Base-by-base conservation (phyloP, 345 rosid genomes). In the Populus ilicifolia region DNA sequence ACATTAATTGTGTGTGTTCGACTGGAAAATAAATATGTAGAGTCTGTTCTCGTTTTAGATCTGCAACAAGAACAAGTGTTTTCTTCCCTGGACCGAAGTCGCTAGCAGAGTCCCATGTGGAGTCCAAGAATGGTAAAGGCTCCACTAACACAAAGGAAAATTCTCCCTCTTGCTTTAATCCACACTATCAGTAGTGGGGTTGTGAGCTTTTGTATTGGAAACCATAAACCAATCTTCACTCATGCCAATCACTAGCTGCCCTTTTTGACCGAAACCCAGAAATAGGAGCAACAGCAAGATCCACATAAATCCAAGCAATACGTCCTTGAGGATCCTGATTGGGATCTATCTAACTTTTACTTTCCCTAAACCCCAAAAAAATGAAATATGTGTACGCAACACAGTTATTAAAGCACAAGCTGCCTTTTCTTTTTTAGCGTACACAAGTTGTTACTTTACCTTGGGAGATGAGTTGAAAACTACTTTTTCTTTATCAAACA, bases 321-420 rank as follows among this genome's bases (percentile, higher is more conserved):
- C 50, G 21, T 39, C 75, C 50, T 56, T 50, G 7, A 75, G 70
- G 48, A 76, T 81, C 82, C 66, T 79, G 76, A 72, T 77, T 79
- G 77, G 73, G 81, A 85, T 84, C 80, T 73, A 75, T 80, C 79
- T 73, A 75, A 80, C 59, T 75, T 70, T 77, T 76, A 62, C 84
- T 79, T 85, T 83, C 75, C 43, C 84, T 12, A 62, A 72, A 70
- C 74, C 87, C 86, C 70, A 82, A 66, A 79, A 73, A 77, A 73
- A 80, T 61, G 56, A 43, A 66, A 50, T 33, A 46, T 77, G 67
- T 74, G 17, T 14, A 62, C 62, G 2, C 39, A 30, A 63, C 62
- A 50, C 59, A 54, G 56, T 21, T 35, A 41, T 36, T 41, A 77
- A 77, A 79, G 70, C 76, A 20, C 30, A 50, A 69, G 1, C 44